Evolutionary conservation across 768 basidiomycete genomes (phyloP), one percentile per base, ranked within the genome.

Genomic region (Tulasnella sp.): DNA sequence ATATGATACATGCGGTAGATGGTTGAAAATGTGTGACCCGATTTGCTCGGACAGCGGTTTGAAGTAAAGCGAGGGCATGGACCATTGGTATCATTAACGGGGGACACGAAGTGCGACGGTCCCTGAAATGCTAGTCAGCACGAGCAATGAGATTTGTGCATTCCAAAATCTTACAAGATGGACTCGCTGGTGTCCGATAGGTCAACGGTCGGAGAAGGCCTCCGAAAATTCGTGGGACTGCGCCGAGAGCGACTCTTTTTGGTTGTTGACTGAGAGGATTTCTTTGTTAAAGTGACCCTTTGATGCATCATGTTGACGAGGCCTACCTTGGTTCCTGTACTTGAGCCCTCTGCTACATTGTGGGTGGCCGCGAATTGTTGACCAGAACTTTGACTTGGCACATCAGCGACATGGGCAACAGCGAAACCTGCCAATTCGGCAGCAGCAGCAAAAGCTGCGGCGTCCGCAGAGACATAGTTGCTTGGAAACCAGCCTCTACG

Each of bases 401-500:
- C 30, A 44, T 56, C 42, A 34, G 41, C 34, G 11, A 27, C 51
- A 12, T 27, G 42, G 24, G 41, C 52, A 24, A 44, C 50, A 22
- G 38, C 43, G 52, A 53, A 55, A 15, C 51, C 59, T 53, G 59
- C 53, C 49, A 30, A 48, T 41, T n/a, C 49, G 22, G 60, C 52
- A 25, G 44, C 41, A 22, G 38, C n/a, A 19, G 34, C 29, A 49
- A 65, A 67, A 61, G 62, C 66, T 65, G 41, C 59, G 45, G 45
- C 63, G 60, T 57, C 45, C 49, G 46, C 54, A 41, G 45, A 58
- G n/a, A 73, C 73, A 62, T 96, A 98, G 72, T 98, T 99, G 66
- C 90, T 92, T 19, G 96, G 96, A 71, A 98, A 98, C 96, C 96
- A 99, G 11, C 96, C 96, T 65, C 93, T 75, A 61, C 83, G 73